Evolutionary conservation across 1,139 yeast species (phyloP), one percentile per base, ranked within the genome.

Genomic region (Yamadazyma mexicana): DNA sequence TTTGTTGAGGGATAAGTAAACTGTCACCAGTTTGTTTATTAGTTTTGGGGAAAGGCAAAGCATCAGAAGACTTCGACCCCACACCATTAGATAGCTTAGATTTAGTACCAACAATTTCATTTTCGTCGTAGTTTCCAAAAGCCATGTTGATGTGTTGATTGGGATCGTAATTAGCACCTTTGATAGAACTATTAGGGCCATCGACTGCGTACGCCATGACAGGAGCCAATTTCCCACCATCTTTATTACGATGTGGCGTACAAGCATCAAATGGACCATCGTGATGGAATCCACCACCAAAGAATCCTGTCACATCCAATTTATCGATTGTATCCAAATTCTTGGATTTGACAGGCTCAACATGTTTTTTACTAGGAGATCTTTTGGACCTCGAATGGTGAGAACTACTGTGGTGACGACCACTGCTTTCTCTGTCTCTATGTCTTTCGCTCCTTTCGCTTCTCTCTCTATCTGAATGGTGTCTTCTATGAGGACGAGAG

Each of bases 231-330:
- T 81, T 83, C 20, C 68, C 69, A 22, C 68, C 69, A 58, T 85
- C 78, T 64, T 86, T 87, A 66, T 92, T 92, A 61, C 98, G 82
- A 62, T 87, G 96, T 5, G 98, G 98, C 5, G 95, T 86, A 63
- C 98, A 91, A 2, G 98, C 98, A 62, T 92, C 98, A 61, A 92
- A 92, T 14, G 98, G 98, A 11, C 98, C 98, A 63, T 92, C 98
- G 61, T 92, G 98, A 62, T 92, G 98, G 74, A 92, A 92, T 1
- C 92, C 87, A 32, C 87, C 83, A n/a, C 97, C 97, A 59, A 87
- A 91, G 49, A 92, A 75, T 1, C 96, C 98, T 6, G 98, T 89
- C 28, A 91, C 98, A 60, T 92, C 98, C 51, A 92, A 73, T 62
- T 86, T 87, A 66, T 92, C 98, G 53, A 92, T 92, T 4, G 95